Evolutionary conservation across 2,329 filamentous ascomycete genomes (phyloP).

Genomic region (Colletotrichum sp.): DNA sequence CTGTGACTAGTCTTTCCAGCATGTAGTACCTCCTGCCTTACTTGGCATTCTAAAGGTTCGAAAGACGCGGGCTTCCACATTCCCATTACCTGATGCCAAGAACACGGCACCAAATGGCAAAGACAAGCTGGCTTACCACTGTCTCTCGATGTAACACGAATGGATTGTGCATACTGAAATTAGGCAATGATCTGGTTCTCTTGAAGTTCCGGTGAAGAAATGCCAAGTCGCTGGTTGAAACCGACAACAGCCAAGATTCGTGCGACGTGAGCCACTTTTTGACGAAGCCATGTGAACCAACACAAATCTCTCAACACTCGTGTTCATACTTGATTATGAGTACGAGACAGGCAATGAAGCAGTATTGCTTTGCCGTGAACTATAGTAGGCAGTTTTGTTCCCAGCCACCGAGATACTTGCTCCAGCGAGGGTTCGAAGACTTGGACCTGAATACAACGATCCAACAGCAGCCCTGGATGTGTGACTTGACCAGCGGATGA

Average conservation of each 20-base stretch:
- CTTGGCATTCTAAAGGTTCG: neutral
- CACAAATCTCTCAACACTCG: neutral
- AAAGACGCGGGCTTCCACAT: neutral
- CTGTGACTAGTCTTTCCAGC: neutral
- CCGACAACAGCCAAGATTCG: neutral
- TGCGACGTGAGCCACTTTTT: neutral
- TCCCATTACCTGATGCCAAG: neutral
- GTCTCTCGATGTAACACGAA: neutral
- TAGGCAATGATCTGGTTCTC: neutral
- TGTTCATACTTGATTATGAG: neutral
- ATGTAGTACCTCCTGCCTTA: neutral
- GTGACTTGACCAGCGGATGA: neutral
- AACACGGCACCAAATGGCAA: neutral
- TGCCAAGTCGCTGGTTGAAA: neutral
- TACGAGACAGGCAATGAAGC: neutral
- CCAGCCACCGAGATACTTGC: neutral
- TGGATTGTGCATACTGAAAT: neutral
- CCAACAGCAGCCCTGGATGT: neutral
- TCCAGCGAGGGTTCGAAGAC: neutral
- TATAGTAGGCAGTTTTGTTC: fast-evolving
- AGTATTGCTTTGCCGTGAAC: neutral
- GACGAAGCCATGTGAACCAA: neutral
- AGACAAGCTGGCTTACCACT: neutral
- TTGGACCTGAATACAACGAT: neutral
- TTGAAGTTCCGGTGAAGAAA: neutral